Base-by-base conservation (phyloP, 2,329 filamentous ascomycete genomes). In the Bipolaris sorokiniana region DNA sequence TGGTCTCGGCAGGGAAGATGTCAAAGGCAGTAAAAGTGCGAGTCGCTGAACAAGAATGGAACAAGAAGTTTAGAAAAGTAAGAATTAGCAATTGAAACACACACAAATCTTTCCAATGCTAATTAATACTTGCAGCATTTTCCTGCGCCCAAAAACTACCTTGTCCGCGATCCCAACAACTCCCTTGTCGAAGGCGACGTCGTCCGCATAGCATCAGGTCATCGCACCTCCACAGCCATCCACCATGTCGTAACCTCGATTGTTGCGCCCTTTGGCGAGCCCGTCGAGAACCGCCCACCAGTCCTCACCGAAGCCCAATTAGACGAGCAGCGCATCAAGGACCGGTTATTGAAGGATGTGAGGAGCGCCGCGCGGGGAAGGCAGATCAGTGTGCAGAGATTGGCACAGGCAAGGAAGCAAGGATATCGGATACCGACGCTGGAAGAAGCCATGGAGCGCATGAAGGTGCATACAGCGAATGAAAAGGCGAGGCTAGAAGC, bases 1-100 rank as follows among this genome's bases (percentile, higher is more conserved):
- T 94, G 22, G 85, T 93, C 48, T 91, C 90, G 40, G 87, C 90
- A 6, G 91, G 90, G 18, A 83, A 88, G 57, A 92, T 92, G 88
- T 79, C 86, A 57, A 90, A 88, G 77, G 92, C 90, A 2, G 89
- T 92, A 55, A 92, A 90, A 77, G 90, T 93, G 61, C 85, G 87
- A 64, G 83, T 93, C 13, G 88, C 89, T 49, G 84, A 83, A 13
- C 85, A 88, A 72, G 84, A 86, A 72, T 94, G 89, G 88, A 90
- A 93, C 73, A 83, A 83, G 57, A 82, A 84, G 61, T 84, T 94
- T 52, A 83, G 87, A 73, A 94, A 94, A 82, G 90, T 91, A 74
- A 51, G 71, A 67, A 23, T 40, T 49, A 22, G 15, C 15, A 7
- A 20, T 20, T 31, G 34, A 47, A 31, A 40, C 20, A 3, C 9